Conservation (phyloP, 768 basidiomycete species). For the Leccinum rimulosum region DNA sequence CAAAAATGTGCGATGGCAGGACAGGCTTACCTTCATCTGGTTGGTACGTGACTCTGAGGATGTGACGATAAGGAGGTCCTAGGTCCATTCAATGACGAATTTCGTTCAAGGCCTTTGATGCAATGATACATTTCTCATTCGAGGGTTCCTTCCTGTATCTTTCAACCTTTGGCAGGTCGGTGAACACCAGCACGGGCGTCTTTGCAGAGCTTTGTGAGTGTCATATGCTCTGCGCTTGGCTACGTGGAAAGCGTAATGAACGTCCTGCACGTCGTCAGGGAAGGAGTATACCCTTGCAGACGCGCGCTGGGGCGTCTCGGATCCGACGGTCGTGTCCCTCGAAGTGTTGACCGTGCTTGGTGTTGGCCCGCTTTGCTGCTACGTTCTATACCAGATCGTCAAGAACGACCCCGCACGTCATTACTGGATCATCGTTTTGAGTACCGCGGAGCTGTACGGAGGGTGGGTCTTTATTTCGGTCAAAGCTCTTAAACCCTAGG, state of each 20-base stretch:
- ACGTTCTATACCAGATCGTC: slow-evolving; percentile 64
- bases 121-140: slow-evolving; percentile 72
- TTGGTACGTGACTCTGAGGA: slow-evolving; percentile 44
- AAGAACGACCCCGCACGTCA: slow-evolving; percentile 58
- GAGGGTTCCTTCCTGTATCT: slow-evolving; percentile 82
- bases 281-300: slow-evolving; percentile 81
- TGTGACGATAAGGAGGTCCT: background rate
- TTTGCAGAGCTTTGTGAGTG: slow-evolving; percentile 74
- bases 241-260: background rate
- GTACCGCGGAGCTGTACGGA: slow-evolving; percentile 77
- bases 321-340: slow-evolving; percentile 77
- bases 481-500: background rate
- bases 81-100: background rate
- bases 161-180: slow-evolving; percentile 70
- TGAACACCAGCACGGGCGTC: slow-evolving; percentile 63
- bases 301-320: slow-evolving; percentile 76
- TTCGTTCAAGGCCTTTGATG: slow-evolving; percentile 65
- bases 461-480: slow-evolving; percentile 43
- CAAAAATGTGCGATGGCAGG: slow-evolving; percentile 59
- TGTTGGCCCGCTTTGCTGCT: slow-evolving; percentile 71
- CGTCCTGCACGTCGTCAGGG: slow-evolving; percentile 44
- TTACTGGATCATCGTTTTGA: slow-evolving; percentile 73
- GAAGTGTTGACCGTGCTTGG: slow-evolving; percentile 79
- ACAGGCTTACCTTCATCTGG: slow-evolving; percentile 75
- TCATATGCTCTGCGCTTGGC: background rate